Conservation (phyloP, 176 grass and related monocot species). For the Carex littledalei region DNA sequence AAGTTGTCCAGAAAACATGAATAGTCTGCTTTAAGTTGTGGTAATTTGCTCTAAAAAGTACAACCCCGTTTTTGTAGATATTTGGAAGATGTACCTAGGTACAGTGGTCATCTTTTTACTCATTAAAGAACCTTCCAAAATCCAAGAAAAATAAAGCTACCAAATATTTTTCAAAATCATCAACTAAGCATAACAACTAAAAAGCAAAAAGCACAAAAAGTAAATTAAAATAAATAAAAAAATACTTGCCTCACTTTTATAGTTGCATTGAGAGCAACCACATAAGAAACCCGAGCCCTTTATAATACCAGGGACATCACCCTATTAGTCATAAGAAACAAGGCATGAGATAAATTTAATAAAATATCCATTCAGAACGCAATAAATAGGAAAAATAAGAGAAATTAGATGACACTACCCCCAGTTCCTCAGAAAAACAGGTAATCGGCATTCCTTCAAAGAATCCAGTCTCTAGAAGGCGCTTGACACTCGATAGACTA, state of each 20-base stretch:
- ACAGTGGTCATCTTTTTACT: not conserved
- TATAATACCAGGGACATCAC: slow-evolving; percentile 36
- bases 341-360: not conserved
- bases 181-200: not conserved
- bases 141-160: not conserved
- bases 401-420: not conserved
- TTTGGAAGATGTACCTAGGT: not conserved
- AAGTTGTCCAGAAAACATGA: not conserved
- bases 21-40: not conserved
- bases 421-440: not conserved
- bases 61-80: not conserved
- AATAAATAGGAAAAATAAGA: not conserved
- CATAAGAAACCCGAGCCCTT: slow-evolving; percentile 34
- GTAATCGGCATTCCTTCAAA: not conserved
- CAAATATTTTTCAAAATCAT: not conserved
- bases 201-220: not conserved
- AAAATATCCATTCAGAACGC: not conserved
- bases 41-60: not conserved
- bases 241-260: slow-evolving; percentile 24
- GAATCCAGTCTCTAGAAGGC: not conserved
- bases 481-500: not conserved
- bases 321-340: slow-evolving; percentile 20
- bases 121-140: not conserved
- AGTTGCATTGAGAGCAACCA: slow-evolving; percentile 40
- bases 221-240: not conserved